Evolutionary conservation across 768 basidiomycete species (phyloP).

Genomic region (Phylloporus sp.): DNA sequence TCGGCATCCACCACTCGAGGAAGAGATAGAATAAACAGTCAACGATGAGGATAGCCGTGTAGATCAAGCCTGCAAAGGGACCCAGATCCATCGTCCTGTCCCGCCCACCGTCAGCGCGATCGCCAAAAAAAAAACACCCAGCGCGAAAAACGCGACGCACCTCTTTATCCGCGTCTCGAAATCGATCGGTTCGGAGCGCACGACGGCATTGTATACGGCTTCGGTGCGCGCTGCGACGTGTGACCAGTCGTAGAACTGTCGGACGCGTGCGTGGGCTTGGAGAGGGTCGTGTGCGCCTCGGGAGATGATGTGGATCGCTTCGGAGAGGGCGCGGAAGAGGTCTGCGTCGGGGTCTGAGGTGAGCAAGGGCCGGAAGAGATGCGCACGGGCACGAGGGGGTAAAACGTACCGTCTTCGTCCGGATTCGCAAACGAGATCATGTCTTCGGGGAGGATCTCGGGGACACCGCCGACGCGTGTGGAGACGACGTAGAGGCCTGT

Average conservation of each 20-base stretch:
- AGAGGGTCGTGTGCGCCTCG: constrained; percentile 68
- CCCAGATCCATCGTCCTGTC: constrained; percentile 72
- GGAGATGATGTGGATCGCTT: constrained; percentile 69
- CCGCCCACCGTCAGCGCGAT: not conserved
- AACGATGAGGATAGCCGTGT: constrained; percentile 82
- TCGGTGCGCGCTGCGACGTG: constrained; percentile 79
- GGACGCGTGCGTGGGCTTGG: constrained; percentile 70
- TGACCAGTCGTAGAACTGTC: constrained; percentile 83
- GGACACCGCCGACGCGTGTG: constrained; percentile 91
- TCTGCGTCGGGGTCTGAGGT: constrained; percentile 41
- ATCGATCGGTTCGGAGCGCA: constrained; percentile 57
- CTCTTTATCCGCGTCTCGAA: constrained; percentile 74
- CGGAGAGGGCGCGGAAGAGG: constrained; percentile 74
- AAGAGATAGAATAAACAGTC: constrained; percentile 84
- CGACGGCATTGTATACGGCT: constrained; percentile 67
- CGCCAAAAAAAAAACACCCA: not conserved
- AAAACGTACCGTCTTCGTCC: constrained; percentile 86
- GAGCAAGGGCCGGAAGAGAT: not conserved
- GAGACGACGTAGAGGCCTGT: constrained; percentile 92
- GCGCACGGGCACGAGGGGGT: no score
- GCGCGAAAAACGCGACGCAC: constrained; percentile 38
- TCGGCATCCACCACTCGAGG: constrained; percentile 81
- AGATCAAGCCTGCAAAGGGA: constrained; percentile 78
- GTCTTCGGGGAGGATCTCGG: constrained; percentile 88
- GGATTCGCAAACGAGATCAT: constrained; percentile 95